Conservation (phyloP, 306 rosid species). For the Gastrolobium bilobum region DNA sequence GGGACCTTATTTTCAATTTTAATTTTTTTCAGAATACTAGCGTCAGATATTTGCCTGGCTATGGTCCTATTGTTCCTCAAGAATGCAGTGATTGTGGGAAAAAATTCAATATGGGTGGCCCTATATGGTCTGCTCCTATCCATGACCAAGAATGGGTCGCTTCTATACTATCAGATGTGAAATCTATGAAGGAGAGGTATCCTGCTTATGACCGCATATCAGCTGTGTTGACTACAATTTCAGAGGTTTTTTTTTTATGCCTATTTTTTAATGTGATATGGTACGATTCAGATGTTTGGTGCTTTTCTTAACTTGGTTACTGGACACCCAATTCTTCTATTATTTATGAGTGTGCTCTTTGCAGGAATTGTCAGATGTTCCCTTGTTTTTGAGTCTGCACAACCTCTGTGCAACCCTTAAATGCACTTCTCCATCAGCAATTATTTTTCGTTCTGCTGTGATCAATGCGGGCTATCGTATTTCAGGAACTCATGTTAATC, state of each 20-base stretch:
- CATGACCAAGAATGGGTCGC: constrained; percentile 97
- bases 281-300: constrained; percentile 19
- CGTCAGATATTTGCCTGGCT: constrained; percentile 87
- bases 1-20: constrained; percentile 29
- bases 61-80: constrained; percentile 90
- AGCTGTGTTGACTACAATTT: constrained; percentile 86
- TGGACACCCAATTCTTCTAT: constrained; percentile 22
- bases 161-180: constrained; percentile 77
- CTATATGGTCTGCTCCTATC: constrained; percentile 97
- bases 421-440: constrained; percentile 98
- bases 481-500: constrained; percentile 96
- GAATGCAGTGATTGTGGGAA: constrained; percentile 94
- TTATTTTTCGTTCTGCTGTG: constrained; percentile 91
- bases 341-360: constrained; percentile 33
- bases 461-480: constrained; percentile 93
- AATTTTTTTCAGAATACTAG: constrained; percentile 73
- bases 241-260: constrained; percentile 67
- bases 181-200: constrained; percentile 75
- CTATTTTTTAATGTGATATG: not conserved
- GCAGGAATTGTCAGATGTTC: constrained; percentile 95
- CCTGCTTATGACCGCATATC: constrained; percentile 93
- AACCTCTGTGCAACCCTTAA: constrained; percentile 93
- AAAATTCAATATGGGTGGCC: constrained; percentile 95
- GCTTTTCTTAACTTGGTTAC: not conserved
- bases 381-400: constrained; percentile 94